A percentile compares a stretch with the other conserved stretches of the same genome.
phyloP scores from a whole-genome alignment of 768 basidiomycete species.

The Phanerochaete sordida region DNA sequence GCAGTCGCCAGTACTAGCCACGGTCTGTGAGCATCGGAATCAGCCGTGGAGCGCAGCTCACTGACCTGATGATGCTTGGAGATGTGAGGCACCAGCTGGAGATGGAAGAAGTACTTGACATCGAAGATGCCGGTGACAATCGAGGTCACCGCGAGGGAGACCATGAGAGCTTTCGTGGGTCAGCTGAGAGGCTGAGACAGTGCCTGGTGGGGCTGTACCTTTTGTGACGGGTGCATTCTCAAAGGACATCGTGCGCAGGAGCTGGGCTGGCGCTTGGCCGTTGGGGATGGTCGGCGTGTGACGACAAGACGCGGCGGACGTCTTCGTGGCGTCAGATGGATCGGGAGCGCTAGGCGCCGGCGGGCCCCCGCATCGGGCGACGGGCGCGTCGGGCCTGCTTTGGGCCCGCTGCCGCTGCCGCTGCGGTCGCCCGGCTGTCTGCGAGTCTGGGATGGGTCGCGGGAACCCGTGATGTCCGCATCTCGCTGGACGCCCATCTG shows the following conservation, averaged over 20 bases:
- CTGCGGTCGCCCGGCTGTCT: too few species aligned
- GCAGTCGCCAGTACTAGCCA: slow-evolving; percentile 83
- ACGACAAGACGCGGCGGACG: not conserved
- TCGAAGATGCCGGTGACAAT: slow-evolving; percentile 76
- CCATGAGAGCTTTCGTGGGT: slow-evolving; percentile 62
- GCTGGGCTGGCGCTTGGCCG: not conserved
- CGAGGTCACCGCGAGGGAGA: slow-evolving; percentile 67
- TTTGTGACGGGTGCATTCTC: slow-evolving; percentile 83
- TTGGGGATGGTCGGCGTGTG: not conserved
- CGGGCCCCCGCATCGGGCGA: not conserved
- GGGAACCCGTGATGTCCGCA: too few species aligned
- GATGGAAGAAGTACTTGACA: slow-evolving; percentile 83
- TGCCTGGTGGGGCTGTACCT: slow-evolving; percentile 39
- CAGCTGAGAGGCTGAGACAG: not conserved
- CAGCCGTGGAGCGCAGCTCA: not conserved
- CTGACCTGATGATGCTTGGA: slow-evolving; percentile 86
- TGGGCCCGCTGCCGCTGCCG: too few species aligned
- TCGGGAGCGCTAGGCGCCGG: not conserved
- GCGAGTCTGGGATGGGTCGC: too few species aligned
- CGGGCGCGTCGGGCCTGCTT: too few species aligned
- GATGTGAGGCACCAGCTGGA: slow-evolving; percentile 86
- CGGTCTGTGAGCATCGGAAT: not conserved
- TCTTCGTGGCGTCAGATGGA: not conserved
- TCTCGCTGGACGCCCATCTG: too few species aligned
- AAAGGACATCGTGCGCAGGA: slow-evolving; percentile 59